These are phyloP conservation scores for Eucalyptus erythrocorys DNA, from an alignment of 345 rosid species.

Conservation along the genomic window DNA sequence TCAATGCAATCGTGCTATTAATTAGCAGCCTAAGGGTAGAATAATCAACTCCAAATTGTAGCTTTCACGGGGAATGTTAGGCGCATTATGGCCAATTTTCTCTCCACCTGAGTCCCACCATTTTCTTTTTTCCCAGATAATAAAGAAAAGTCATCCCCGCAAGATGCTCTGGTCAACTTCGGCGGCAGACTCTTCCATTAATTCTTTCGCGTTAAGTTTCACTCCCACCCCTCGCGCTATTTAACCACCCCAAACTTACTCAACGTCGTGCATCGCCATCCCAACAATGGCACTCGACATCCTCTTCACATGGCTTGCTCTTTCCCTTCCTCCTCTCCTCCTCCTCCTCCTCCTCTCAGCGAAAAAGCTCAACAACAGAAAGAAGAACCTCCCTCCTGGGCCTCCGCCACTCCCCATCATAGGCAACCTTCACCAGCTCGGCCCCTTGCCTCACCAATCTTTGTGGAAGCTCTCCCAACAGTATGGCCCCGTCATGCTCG, in stretches of 20 bases:
- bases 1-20: not conserved
- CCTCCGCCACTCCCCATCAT: not conserved
- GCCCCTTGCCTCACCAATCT: constrained; percentile 1
- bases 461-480: not conserved
- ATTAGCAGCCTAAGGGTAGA: not conserved
- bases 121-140: not conserved
- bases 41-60: not conserved
- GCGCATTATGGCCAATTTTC: not conserved
- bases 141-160: not conserved
- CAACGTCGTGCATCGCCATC: not conserved
- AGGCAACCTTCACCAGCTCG: not conserved
- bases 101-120: not conserved
- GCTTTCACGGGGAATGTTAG: not conserved
- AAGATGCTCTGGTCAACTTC: not conserved
- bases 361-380: not conserved
- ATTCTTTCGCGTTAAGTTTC: not conserved
- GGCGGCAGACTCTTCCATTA: not conserved
- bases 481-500: constrained; percentile 19
- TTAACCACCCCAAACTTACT: not conserved
- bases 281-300: not conserved
- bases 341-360: not conserved
- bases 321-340: not conserved
- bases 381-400: not conserved
- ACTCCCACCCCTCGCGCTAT: not conserved
- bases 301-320: not conserved